Evolutionary conservation across 345 rosid species (phyloP).

Genomic region (Salix koriyanagi): DNA sequence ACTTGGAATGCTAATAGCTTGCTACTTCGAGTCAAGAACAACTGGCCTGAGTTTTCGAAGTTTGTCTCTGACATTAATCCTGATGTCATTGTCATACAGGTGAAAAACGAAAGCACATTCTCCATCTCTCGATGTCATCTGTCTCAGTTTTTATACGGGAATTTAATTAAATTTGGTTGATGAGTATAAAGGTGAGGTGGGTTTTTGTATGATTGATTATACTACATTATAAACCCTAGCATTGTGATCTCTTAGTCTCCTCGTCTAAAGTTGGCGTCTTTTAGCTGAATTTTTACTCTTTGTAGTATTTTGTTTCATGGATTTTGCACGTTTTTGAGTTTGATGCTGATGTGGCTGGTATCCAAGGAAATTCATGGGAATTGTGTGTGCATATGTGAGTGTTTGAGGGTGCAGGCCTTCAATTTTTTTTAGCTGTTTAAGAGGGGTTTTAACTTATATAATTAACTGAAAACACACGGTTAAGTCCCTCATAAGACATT

Average conservation of each 20-base stretch:
- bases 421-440: background rate
- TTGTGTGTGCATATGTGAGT: background rate
- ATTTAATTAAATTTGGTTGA: background rate
- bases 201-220: background rate
- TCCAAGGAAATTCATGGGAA: background rate
- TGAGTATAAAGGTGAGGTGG: background rate
- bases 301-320: background rate
- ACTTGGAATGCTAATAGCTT: slow-evolving; percentile 97
- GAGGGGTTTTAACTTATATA: background rate
- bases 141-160: background rate
- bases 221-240: background rate
- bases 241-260: background rate
- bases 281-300: background rate
- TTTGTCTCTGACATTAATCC: slow-evolving; percentile 66
- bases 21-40: slow-evolving; percentile 82
- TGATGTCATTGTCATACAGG: slow-evolving; percentile 87
- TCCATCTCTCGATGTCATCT: background rate
- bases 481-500: background rate
- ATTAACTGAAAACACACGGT: background rate
- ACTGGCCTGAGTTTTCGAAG: slow-evolving; percentile 76
- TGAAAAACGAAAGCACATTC: slow-evolving; percentile 1
- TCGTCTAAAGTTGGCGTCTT: background rate
- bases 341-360: background rate
- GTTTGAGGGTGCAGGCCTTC: background rate
- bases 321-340: background rate